Percentiles rank a stretch among this genome's conserved stretches.
Evolutionary conservation across 768 basidiomycete species (phyloP).

Genomic region (Rhodocollybia butyracea): DNA sequence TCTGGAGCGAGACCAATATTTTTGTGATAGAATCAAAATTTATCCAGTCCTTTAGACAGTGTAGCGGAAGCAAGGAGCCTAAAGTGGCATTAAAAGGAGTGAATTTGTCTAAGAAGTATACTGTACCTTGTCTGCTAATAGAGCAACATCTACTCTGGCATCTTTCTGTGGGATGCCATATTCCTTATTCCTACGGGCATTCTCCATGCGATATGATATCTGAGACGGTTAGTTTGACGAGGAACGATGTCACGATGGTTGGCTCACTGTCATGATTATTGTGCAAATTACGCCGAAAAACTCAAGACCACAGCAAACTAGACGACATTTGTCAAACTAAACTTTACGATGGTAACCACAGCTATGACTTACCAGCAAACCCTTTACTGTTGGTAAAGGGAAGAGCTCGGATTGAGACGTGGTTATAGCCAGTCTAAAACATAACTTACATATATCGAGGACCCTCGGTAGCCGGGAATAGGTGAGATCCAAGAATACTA

Average conservation of each 20-base stretch:
- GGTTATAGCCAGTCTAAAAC: not conserved
- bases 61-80: conserved; percentile 67
- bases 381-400: conserved; percentile 43
- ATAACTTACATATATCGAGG: conserved; percentile 60
- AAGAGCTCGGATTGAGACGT: not conserved
- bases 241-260: not conserved
- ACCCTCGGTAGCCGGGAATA: conserved; percentile 62
- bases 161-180: conserved; percentile 49
- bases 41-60: conserved; percentile 18
- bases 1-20: too few relatives aligned
- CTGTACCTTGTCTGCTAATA: conserved; percentile 58
- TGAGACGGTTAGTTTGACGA: too few relatives aligned
- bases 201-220: conserved; percentile 65
- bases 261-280: conserved; percentile 46
- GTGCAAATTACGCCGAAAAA: conserved; percentile 55
- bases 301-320: conserved; percentile 50
- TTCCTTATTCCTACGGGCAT: conserved; percentile 46
- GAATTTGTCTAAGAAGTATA: conserved; percentile 23
- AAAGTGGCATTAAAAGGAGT: not conserved
- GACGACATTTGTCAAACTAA: too few relatives aligned
- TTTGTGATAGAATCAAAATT: too few relatives aligned
- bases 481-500: conserved; percentile 70
- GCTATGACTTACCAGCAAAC: conserved; percentile 55
- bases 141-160: conserved; percentile 57
- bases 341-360: too few relatives aligned